Conservation (phyloP, 2,329 filamentous ascomycete species). For the Diaporthe sp. region DNA sequence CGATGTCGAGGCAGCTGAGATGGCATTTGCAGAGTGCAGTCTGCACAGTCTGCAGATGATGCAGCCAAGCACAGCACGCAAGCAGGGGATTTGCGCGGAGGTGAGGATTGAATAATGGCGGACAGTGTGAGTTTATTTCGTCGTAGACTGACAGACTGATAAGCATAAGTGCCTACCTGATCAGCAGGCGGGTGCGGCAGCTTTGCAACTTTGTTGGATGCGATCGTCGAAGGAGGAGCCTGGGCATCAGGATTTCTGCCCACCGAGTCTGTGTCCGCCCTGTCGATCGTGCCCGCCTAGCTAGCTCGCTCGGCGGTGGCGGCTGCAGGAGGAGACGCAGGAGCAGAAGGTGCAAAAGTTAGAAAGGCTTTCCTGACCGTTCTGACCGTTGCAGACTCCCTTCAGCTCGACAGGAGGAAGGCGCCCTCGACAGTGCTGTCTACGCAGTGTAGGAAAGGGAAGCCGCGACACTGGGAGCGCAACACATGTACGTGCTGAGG, state of each 20-base stretch:
- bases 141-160: neutral
- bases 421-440: too few species aligned
- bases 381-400: neutral
- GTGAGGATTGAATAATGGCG: neutral
- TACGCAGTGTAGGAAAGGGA: neutral
- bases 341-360: neutral
- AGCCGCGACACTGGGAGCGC: neutral
- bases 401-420: neutral
- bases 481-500: neutral
- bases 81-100: neutral
- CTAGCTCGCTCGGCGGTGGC: neutral
- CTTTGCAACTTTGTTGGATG: slow-evolving; percentile 1
- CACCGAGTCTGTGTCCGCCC: neutral
- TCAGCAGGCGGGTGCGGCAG: neutral
- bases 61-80: slow-evolving; percentile 3
- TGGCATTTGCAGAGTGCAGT: neutral
- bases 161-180: slow-evolving; percentile 1
- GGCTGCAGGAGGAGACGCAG: neutral
- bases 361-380: neutral
- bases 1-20: neutral
- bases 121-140: neutral
- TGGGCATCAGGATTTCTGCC: neutral
- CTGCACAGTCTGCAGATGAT: neutral
- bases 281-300: slow-evolving; percentile 7
- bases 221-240: slow-evolving; percentile 15